Evolutionary conservation across 139 green algal genomes (phyloP), one percentile per base, ranked within the genome.

Genomic region (Micractinium conductrix): DNA sequence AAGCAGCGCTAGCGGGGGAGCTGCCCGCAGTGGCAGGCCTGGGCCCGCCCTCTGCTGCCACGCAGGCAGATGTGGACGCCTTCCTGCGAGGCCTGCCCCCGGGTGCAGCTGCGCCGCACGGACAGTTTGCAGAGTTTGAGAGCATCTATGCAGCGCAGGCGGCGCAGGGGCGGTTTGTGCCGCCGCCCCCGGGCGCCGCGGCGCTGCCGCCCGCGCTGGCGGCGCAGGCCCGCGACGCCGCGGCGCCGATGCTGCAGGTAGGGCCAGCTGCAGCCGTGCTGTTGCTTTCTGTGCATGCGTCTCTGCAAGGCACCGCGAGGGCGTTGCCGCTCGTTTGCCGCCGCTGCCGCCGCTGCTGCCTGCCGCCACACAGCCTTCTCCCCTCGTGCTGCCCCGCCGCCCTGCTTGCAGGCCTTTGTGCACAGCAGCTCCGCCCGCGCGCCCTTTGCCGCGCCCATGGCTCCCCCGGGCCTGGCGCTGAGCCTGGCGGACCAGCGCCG

Each of bases 391-490:
- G 3, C 62, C 12, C 67, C 4, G 4, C 67, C 67, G 26, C 4
- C 35, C 43, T 35, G 37, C 50, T 37, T 74, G 82, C 85, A 91
- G 80, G 90, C 89, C 0, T 94, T 92, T 63, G 96, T 98, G 43
- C 44, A 87, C 10, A 92, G 87, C 70, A 83, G 80, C 75, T 95
- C 96, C 86, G 87, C 91, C 58, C 68, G 74, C 1, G 43, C 74
- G 55, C 53, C 87, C 55, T 81, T 79, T 28, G 85, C 87, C 50
- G 80, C 84, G 12, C 58, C 38, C 10, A 48, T 88, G 74, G 74
- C 69, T 0, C 37, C 80, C 28, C 68, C 85, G 1, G 80, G 71
- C 44, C 33, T 86, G 55, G 69, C 73, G 0, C 74, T 92, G 55
- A 74, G 81, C 35, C 24, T 88, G 63, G 62, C 74, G 28, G 91